These are phyloP conservation scores for Suillus sp. DNA, from an alignment of 768 basidiomycete genomes.

Conservation along the genomic window DNA sequence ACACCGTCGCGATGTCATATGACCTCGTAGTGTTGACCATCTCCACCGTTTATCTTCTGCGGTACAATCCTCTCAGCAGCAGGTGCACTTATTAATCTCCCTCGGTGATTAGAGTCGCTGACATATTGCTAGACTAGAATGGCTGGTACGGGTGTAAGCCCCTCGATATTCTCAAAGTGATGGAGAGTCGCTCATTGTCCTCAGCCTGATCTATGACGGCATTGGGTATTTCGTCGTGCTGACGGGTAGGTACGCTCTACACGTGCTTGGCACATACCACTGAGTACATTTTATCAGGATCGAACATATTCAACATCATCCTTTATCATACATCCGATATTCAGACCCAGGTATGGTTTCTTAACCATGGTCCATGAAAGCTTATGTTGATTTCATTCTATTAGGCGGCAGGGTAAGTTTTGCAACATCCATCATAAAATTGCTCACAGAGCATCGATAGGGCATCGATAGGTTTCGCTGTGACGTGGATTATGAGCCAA, in stretches of 20 bases:
- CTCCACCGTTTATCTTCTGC: conserved; percentile 53
- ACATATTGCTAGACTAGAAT: conserved; percentile 23
- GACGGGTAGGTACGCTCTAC: conserved; percentile 42
- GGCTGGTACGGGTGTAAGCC: conserved; percentile 33
- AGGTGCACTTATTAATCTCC: conserved; percentile 23
- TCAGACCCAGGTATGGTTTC: conserved; percentile 42
- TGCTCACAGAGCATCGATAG: conserved; percentile 18
- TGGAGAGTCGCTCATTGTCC: conserved; percentile 10
- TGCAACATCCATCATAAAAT: not conserved
- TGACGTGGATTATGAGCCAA: conserved; percentile 66
- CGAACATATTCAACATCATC: conserved; percentile 54
- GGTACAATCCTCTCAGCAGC: conserved; percentile 38
- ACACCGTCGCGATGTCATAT: conserved; percentile 57
- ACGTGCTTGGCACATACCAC: conserved; percentile 18
- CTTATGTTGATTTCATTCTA: conserved; percentile 10
- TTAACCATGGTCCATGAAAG: conserved; percentile 28
- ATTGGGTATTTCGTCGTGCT: conserved; percentile 63
- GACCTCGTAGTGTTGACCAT: conserved; percentile 53
- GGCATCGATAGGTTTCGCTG: conserved; percentile 40
- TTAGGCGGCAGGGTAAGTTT: conserved; percentile 54
- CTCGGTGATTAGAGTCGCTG: not conserved
- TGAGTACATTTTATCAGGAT: conserved; percentile 40
- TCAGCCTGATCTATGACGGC: conserved; percentile 70
- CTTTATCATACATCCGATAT: conserved; percentile 45
- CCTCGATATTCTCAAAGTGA: conserved; percentile 2